Base-by-base conservation (phyloP, 2,329 filamentous ascomycete genomes). In the Emmonsiellopsis sp. region DNA sequence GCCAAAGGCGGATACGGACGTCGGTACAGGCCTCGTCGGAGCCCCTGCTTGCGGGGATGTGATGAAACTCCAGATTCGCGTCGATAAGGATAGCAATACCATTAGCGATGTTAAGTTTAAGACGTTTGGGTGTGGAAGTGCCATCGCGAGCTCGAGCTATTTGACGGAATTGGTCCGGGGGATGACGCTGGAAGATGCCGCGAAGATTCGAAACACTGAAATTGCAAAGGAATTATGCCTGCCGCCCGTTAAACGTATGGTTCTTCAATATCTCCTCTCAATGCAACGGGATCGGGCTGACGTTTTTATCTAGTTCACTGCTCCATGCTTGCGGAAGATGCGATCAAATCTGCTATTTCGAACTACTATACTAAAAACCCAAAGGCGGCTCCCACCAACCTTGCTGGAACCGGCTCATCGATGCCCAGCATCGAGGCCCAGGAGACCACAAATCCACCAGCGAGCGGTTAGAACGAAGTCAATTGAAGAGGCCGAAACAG, bases 101-200 rank as follows among this genome's bases (percentile, higher is more conserved):
- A 96, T 96, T 68, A 85, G 84, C 63, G 92, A 96, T 63, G 91
- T 95, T 69, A 93, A 94, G 74, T 96, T 96, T 82, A 96, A 96
- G 84, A 96, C 91, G 0, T 96, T 96, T 68, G 91, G 91, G 50
- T 96, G 91, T 70, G 91, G 91, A 53, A 90, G 85, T 33, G 93
- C 93, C 60, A 98, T 98, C 72, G 93, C 93, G 43, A 92, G 87
- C 59, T 94, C 87, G 55, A 93, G 87, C 67, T 98, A 98, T 70
- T 74, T 98, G 64, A 98, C 93, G 7, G 90, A 95, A 73, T 77
- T 98, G 56, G 91, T 98, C 58, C 83, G 89, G 59, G 93, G 93
- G 56, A 98, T 97, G 92, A 95, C 86, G 11, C 74, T 98, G 60
- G 93, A 98, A 63, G 89, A 98, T 70, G 93, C 94, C 36, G 84